Percentiles rank a stretch among this genome's conserved stretches.
These are phyloP conservation scores for Protostelium mycophagum DNA, from an alignment of 78 protist species.

Conservation along the genomic window DNA sequence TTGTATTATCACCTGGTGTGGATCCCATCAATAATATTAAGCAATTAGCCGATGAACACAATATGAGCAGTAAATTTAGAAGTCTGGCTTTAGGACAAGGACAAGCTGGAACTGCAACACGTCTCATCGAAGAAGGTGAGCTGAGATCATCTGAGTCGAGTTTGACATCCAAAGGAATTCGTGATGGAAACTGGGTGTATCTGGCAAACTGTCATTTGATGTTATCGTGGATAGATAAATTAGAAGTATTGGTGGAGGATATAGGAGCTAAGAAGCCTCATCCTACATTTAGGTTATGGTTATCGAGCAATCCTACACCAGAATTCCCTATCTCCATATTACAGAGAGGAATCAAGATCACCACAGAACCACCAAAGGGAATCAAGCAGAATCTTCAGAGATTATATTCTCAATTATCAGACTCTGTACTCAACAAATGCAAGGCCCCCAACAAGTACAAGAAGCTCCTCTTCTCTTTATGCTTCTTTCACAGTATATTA, in stretches of 20 bases:
- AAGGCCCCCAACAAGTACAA: conserved; percentile 37
- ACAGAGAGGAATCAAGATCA: conserved; percentile 82
- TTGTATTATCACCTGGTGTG: conserved; percentile 84
- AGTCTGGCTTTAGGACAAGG: conserved; percentile 90
- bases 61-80: conserved; percentile 53
- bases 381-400: conserved; percentile 72
- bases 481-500: conserved; percentile 80
- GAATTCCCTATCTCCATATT: conserved; percentile 87
- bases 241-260: conserved; percentile 57
- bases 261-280: conserved; percentile 37
- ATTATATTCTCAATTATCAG: conserved; percentile 37
- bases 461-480: conserved; percentile 68
- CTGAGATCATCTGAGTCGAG: conserved; percentile 52
- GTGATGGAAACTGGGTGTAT: conserved; percentile 81
- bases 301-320: conserved; percentile 76
- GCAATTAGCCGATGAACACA: conserved; percentile 69
- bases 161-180: conserved; percentile 6
- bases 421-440: conserved; percentile 23
- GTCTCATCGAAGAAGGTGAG: conserved; percentile 66
- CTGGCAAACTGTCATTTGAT: conserved; percentile 88
- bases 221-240: conserved; percentile 69
- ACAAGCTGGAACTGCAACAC: conserved; percentile 77
- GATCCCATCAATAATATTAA: conserved; percentile 79
- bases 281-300: conserved; percentile 82
- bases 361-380: conserved; percentile 93